Evolutionary conservation across 176 grass and related monocot genomes (phyloP).

Genomic region (Microstegium vimineum): DNA sequence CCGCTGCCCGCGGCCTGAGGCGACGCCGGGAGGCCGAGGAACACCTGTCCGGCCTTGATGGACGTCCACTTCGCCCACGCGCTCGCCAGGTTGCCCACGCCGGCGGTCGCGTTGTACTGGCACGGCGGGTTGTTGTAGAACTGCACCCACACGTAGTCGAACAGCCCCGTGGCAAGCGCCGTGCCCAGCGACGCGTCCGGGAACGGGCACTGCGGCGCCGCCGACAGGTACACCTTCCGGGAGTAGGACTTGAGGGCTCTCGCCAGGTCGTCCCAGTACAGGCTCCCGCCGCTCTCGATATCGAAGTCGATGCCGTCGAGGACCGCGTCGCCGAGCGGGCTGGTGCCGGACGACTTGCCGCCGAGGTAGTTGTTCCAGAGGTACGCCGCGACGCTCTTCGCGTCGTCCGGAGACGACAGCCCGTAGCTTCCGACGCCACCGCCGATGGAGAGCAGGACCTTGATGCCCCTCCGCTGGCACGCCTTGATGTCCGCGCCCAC

Average conservation of each 20-base stretch:
- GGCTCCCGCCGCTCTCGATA: constrained; percentile 59
- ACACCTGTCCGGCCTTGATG: constrained; percentile 39
- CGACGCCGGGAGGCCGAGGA: constrained; percentile 66
- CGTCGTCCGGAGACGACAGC: constrained; percentile 42
- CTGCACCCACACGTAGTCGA: constrained; percentile 94
- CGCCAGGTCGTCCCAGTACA: constrained; percentile 69
- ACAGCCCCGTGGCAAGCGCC: constrained; percentile 46
- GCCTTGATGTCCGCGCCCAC: constrained; percentile 42
- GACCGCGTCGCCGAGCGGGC: constrained; percentile 60
- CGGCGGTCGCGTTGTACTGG: constrained; percentile 43
- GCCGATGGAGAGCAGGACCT: constrained; percentile 74
- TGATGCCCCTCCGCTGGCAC: constrained; percentile 63
- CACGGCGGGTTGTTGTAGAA: constrained; percentile 80
- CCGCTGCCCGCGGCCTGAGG: constrained; percentile 55
- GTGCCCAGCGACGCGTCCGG: constrained; percentile 59
- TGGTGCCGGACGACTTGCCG: constrained; percentile 42
- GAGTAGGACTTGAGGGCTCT: constrained; percentile 38
- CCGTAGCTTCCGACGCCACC: constrained; percentile 58
- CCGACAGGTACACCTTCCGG: constrained; percentile 33
- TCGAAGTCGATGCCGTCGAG: constrained; percentile 81
- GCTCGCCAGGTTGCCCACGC: constrained; percentile 6
- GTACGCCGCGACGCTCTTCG: constrained; percentile 43
- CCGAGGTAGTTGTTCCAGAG: constrained; percentile 77
- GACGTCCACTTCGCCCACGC: constrained; percentile 55
- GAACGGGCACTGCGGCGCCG: constrained; percentile 76